Base-by-base conservation (phyloP, 768 basidiomycete species). In the Suillus spraguei region DNA sequence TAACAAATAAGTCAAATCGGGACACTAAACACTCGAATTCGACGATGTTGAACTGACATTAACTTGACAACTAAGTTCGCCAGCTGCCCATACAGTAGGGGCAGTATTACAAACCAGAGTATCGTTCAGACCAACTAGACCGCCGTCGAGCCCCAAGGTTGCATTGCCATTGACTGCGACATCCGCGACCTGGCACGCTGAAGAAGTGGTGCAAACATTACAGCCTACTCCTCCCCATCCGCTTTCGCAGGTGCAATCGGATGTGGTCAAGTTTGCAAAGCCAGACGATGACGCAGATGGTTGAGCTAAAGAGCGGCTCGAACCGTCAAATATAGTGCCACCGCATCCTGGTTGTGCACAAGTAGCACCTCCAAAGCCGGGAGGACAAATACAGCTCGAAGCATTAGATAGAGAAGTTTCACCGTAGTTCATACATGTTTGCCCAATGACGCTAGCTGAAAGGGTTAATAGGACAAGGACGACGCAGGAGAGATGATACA, bases 21-120 rank as follows among this genome's bases (percentile, higher is more conserved):
- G 49, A 50, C 17, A 16, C 28, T 14, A 47, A 39, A 17, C 20
- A 5, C 33, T 39, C 41, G 33, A 38, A 33, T n/a, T n/a, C 28
- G 38, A 41, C 11, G 17, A 42, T 22, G n/a, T 14, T 6, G 24
- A 2, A 83, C 89, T 61, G 76, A 94, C 94, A 62, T 85, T 80
- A 14, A 97, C 94, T 61, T 82, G 78, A 76, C 96, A 98, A 66
- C 91, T 92, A 82, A 96, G 87, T 72, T 95, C 87, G 4, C 92
- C 84, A 3, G 90, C 83, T 1, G 94, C 88, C 69, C 83, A 97
- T 10, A 95, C 91, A 55, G 81, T 80, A 0, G 94, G 83, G 9
- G 81, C 68, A 13, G 83, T 83, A 68, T 87, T 94, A 77, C 95
- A 97, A 2, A 85, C 82, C 66, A 96, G 71, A 3, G 88, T 88